Evolutionary conservation across 163 green algal species (phyloP), one percentile per base, ranked within the genome.

Genomic region (Smithsoniella earleae): DNA sequence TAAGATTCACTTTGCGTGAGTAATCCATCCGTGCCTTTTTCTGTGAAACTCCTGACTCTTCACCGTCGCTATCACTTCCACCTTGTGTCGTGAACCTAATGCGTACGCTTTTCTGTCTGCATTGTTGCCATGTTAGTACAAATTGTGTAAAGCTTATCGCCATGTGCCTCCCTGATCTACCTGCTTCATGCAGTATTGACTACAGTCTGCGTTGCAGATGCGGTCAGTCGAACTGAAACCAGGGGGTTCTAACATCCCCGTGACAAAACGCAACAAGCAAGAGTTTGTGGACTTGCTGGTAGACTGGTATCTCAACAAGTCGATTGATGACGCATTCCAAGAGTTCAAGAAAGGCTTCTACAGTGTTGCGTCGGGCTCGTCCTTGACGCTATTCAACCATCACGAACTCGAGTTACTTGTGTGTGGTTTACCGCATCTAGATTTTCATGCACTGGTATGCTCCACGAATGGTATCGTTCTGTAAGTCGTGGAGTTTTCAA

Each of bases 321-420:
- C 77, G 1, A 82, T 96, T 0, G 34, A 76, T 3, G 33, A 44
- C 3, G 89, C 91, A 78, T 93, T 95, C 74, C 74, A 45, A 1
- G 87, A 89, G 5, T 97, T 97, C 75, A 45, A 74, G 6, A 66
- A 66, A 4, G 90, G 91, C 33, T 96, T 96, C 77, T 78, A 84
- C 33, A 72, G 85, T 36, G 78, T 91, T 49, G 18, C 65, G 2
- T 54, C n/a, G 33, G 13, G 38, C 58, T 54, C 46, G 36, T 77
- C 65, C 64, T 33, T 74, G 40, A 30, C 72, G 6, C 49, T 85
- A 30, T 89, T 95, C 73, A 76, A 75, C 10, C 77, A 80, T 2
- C 82, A 91, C n/a, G 90, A 96, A 83, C 80, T 96, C 62, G 89
- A 95, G 85, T 80, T 89, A 74, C 82, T 95, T 6, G 73, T 96